A percentile compares a stretch with the other conserved stretches of the same genome.
phyloP scores from a whole-genome alignment of 176 grass and related monocot species.

The Bothriochloa decipiens region DNA sequence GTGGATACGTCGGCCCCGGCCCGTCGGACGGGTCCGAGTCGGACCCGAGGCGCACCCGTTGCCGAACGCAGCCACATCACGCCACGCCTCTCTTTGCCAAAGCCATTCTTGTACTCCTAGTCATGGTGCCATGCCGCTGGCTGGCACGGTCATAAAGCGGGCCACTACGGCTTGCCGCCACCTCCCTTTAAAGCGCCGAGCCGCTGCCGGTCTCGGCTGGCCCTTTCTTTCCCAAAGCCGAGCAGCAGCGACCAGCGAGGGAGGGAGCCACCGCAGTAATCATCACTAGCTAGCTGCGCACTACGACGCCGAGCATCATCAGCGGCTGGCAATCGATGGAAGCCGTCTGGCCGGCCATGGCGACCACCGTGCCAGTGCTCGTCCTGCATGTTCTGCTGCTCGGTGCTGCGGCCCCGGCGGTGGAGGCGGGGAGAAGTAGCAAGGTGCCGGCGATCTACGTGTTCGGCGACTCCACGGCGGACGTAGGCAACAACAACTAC shows the following conservation, averaged over 20 bases:
- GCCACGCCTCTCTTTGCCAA: constrained; percentile 33
- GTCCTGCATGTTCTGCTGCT: not conserved
- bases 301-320: not conserved
- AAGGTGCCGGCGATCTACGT: constrained; percentile 61
- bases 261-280: not conserved
- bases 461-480: constrained; percentile 68
- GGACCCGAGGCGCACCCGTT: not conserved
- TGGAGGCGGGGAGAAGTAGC: not conserved
- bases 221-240: constrained; percentile 58
- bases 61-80: not conserved
- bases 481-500: constrained; percentile 73
- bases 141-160: constrained; percentile 31
- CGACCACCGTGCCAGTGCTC: constrained; percentile 10
- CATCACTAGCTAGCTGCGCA: not conserved
- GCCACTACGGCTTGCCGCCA: constrained; percentile 37
- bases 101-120: constrained; percentile 8
- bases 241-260: not conserved
- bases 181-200: constrained; percentile 44
- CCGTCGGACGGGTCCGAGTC: too few species aligned
- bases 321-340: not conserved
- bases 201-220: constrained; percentile 17
- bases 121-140: constrained; percentile 38
- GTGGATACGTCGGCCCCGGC: not conserved
- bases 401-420: not conserved
- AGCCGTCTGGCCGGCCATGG: constrained; percentile 16